Conservation (phyloP, 768 basidiomycete genomes). For the Pisolithus tinctorius region DNA sequence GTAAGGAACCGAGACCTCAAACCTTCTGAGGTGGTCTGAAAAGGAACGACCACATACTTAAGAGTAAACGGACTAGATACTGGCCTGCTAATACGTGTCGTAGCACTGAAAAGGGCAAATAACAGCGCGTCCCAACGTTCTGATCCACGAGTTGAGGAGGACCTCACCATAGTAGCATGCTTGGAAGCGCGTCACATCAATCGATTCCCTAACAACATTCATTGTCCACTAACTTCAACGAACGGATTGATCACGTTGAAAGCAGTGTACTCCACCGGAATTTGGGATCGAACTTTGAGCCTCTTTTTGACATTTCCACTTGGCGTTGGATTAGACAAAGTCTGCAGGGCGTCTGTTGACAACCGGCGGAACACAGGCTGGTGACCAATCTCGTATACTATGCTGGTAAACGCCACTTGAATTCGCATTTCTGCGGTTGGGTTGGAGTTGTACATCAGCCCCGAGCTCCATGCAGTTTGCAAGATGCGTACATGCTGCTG, state of each 20-base stretch:
- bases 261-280: constrained; percentile 50
- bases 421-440: no score
- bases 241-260: constrained; percentile 57
- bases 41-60: constrained; percentile 36
- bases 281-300: constrained; percentile 35
- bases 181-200: not conserved
- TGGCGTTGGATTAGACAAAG: no score
- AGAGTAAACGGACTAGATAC: no score
- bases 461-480: no score
- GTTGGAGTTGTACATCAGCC: no score
- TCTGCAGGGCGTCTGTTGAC: no score
- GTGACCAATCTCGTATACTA: no score
- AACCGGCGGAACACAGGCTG: no score
- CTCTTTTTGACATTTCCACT: constrained; percentile 14
- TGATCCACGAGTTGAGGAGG: no score
- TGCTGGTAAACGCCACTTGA: no score
- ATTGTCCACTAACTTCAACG: constrained; percentile 50
- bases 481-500: no score
- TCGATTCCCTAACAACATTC: not conserved
- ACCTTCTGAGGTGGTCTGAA: constrained; percentile 50
- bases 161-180: constrained; percentile 64
- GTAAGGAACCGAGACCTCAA: constrained; percentile 58
- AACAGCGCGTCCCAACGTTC: not conserved
- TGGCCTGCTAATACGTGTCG: no score
- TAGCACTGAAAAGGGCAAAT: not conserved